Evolutionary conservation across 345 rosid species (phyloP), one percentile per base, ranked within the genome.

Genomic region (Syzygium aromaticum): DNA sequence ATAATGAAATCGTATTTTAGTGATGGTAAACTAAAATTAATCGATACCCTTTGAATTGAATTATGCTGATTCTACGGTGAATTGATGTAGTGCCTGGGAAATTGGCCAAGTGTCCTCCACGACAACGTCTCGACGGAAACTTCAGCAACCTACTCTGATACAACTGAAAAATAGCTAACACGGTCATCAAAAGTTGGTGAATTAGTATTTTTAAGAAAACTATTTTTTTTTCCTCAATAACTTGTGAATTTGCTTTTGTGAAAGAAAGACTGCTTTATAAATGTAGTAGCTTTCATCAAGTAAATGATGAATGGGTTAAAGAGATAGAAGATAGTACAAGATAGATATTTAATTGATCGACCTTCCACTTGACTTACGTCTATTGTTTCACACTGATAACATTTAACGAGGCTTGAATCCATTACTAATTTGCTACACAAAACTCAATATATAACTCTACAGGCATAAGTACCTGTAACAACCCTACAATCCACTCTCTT

Each of bases 11-110:
- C 49, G 10, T 40, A 33, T 38, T 64, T 53, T 67, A 9, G 78
- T 33, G 43, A 38, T 73, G 46, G 49, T 1, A 17, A 33, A 73
- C 49, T 73, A 17, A 33, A 73, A 19, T 73, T 19, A 19, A 38
- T 61, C 73, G 23, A 73, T 19, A 3, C 23, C 11, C 11, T 73
- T 33, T 19, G 13, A 73, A 73, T 73, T 40, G 6, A 0, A 73
- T 38, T 17, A 73, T 30, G 25, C 8, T 3, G 21, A 73, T 33
- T 73, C 38, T 38, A 1, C 27, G 9, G 21, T 21, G 49, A 19
- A 38, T 73, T 5, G 25, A 73, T 33, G 2, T 10, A 1, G 1
- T 17, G 6, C 46, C 19, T 9, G 9, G 0, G 1, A 67, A 67
- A 33, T 17, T 67, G 13, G 78, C 46, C 7, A 4, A 25, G 46